Evolutionary conservation across 2,329 filamentous ascomycete species (phyloP).

Genomic region (Diaporthe longicolla): DNA sequence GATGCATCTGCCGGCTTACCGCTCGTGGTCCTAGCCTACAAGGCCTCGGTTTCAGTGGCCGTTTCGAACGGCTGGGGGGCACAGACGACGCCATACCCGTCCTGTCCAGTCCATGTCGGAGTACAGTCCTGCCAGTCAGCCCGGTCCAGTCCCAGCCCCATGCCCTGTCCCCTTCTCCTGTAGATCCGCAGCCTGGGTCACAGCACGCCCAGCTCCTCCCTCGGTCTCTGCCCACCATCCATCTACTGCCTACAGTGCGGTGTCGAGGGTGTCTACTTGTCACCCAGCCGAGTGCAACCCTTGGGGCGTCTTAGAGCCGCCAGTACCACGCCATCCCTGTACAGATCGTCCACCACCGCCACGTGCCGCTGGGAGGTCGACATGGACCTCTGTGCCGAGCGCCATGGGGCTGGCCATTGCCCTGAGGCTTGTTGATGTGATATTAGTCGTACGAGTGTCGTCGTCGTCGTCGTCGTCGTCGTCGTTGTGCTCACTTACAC

Average conservation of each 20-base stretch:
- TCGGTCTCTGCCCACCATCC: constrained; percentile 18
- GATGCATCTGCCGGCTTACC: constrained; percentile 24
- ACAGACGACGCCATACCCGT: constrained; percentile 35
- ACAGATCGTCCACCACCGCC: constrained; percentile 39
- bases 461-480: neutral
- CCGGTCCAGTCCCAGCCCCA: neutral
- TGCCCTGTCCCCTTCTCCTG: constrained; percentile 27
- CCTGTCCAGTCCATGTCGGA: neutral
- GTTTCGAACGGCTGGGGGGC: constrained; percentile 39
- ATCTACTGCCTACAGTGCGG: neutral
- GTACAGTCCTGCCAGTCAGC: neutral
- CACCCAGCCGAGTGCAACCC: constrained; percentile 33
- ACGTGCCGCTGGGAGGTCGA: constrained; percentile 34
- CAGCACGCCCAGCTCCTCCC: constrained; percentile 22
- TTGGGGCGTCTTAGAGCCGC: constrained; percentile 23
- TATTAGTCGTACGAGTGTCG: constrained; percentile 13
- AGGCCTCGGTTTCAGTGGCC: constrained; percentile 39
- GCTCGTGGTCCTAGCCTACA: constrained; percentile 21
- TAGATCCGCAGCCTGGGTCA: constrained; percentile 33
- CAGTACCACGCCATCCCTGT: constrained; percentile 36
- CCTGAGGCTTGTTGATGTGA: neutral
- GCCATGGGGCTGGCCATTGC: constrained; percentile 3
- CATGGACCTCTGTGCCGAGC: constrained; percentile 12
- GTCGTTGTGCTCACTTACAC: neutral
- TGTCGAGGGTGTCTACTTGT: constrained; percentile 11